phyloP scores from a whole-genome alignment of 768 basidiomycete species.

The Tricholomella constricta region DNA sequence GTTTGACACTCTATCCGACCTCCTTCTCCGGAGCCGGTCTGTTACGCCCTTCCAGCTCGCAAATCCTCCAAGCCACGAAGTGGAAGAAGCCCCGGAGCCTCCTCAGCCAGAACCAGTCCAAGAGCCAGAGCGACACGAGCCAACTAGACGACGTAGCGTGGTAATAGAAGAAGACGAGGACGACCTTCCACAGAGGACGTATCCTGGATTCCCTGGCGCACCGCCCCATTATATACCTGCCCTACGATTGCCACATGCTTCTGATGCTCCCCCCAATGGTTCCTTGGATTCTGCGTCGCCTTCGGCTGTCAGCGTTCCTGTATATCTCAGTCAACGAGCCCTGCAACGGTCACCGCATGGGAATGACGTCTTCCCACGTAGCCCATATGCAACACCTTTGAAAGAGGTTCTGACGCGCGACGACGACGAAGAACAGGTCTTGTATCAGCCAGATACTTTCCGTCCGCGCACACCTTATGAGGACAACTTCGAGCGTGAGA shows the following conservation, averaged over 20 bases:
- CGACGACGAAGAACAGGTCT: conserved; percentile 72
- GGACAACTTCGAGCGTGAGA: conserved; percentile 55
- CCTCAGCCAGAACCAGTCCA: conserved; percentile 19
- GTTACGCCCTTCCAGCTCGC: conserved; percentile 43
- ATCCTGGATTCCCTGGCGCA: conserved; percentile 43
- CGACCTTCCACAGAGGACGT: conserved; percentile 41
- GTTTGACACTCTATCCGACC: conserved; percentile 37
- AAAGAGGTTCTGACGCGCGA: conserved; percentile 59
- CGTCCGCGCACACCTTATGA: conserved; percentile 50
- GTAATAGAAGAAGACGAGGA: conserved; percentile 75
- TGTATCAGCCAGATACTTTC: conserved; percentile 60
- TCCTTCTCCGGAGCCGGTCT: conserved; percentile 38
- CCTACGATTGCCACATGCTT: conserved; percentile 46
- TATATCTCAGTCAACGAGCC: conserved; percentile 47
- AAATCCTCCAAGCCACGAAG: conserved; percentile 33
- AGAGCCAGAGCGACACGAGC: conserved; percentile 41
- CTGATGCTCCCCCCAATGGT: conserved; percentile 52
- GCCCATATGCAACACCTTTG: conserved; percentile 72
- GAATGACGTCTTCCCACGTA: conserved; percentile 63
- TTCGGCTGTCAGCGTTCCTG: conserved; percentile 49
- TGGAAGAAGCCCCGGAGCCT: conserved; percentile 28
- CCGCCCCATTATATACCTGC: conserved; percentile 42
- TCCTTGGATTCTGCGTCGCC: conserved; percentile 45
- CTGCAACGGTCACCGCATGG: conserved; percentile 51
- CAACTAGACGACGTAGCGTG: conserved; percentile 57